phyloP scores from a whole-genome alignment of 257 asterid species.

The Solanum megistacrolobum region DNA sequence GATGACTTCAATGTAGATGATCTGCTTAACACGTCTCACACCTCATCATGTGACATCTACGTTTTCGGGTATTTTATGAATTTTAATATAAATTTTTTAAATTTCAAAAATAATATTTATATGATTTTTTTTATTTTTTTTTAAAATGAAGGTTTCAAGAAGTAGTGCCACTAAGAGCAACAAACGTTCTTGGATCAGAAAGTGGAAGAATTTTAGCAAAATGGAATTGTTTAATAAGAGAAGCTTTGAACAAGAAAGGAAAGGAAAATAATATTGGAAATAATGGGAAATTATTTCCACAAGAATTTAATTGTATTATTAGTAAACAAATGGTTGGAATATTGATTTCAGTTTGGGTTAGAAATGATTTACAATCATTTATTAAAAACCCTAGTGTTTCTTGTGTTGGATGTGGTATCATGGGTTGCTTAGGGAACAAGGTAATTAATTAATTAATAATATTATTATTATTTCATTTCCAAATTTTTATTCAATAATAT shows the following conservation, averaged over 20 bases:
- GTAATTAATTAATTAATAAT: conserved; percentile 3
- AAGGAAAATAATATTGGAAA: neutral
- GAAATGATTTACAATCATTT: conserved; percentile 29
- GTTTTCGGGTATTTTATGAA: conserved; percentile 23
- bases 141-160: conserved; percentile 45
- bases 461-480: neutral
- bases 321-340: conserved; percentile 71
- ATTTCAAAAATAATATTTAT: neutral
- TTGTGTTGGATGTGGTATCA: conserved; percentile 59
- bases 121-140: neutral
- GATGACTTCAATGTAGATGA: conserved; percentile 26
- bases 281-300: neutral
- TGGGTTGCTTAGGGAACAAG: conserved; percentile 67
- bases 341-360: conserved; percentile 51
- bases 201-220: conserved; percentile 18
- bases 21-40: conserved; percentile 18
- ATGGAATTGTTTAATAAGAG: conserved; percentile 52
- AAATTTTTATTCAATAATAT: neutral
- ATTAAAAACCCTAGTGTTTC: conserved; percentile 43
- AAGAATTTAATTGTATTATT: conserved; percentile 36
- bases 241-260: conserved; percentile 23
- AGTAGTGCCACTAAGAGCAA: conserved; percentile 50
- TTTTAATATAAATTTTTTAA: neutral
- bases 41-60: conserved; percentile 19
- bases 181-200: conserved; percentile 38